Evolutionary conservation across 495 filamentous ascomycete species (phyloP).

Genomic region (Jackrogersella minutella): DNA sequence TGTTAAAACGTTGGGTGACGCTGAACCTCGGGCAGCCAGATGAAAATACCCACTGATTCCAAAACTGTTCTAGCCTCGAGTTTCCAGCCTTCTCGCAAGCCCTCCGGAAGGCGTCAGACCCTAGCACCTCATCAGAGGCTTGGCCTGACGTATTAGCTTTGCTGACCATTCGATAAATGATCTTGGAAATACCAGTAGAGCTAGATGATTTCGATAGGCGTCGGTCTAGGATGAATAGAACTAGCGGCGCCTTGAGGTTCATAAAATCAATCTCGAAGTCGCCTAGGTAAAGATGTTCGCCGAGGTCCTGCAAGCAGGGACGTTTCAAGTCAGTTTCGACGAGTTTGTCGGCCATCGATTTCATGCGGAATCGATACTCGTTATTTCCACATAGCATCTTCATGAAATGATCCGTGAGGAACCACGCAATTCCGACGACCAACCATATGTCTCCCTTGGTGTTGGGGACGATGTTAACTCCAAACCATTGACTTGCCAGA

Average conservation of each 20-base stretch:
- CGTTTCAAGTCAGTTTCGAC: constrained; percentile 82
- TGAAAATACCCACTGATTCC: constrained; percentile 89
- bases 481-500: constrained; percentile 92
- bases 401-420: constrained; percentile 92
- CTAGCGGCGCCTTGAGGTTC: constrained; percentile 86
- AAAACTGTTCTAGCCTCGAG: constrained; percentile 84
- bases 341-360: constrained; percentile 80
- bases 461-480: constrained; percentile 85
- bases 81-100: constrained; percentile 88
- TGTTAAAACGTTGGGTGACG: constrained; percentile 90
- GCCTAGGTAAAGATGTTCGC: constrained; percentile 79
- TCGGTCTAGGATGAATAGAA: constrained; percentile 92
- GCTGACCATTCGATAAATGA: constrained; percentile 81
- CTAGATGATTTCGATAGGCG: constrained; percentile 87
- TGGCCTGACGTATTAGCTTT: constrained; percentile 78
- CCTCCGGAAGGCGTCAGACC: constrained; percentile 75
- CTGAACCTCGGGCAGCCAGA: constrained; percentile 87
- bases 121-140: constrained; percentile 74
- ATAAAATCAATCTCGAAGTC: constrained; percentile 86
- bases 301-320: constrained; percentile 83
- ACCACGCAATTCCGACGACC: constrained; percentile 89
- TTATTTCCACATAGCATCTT: constrained; percentile 90
- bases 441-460: constrained; percentile 86
- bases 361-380: constrained; percentile 90
- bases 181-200: constrained; percentile 80